Conservation (phyloP, 1,284 basidiomycete genomes). For the Tilletia setariae region DNA sequence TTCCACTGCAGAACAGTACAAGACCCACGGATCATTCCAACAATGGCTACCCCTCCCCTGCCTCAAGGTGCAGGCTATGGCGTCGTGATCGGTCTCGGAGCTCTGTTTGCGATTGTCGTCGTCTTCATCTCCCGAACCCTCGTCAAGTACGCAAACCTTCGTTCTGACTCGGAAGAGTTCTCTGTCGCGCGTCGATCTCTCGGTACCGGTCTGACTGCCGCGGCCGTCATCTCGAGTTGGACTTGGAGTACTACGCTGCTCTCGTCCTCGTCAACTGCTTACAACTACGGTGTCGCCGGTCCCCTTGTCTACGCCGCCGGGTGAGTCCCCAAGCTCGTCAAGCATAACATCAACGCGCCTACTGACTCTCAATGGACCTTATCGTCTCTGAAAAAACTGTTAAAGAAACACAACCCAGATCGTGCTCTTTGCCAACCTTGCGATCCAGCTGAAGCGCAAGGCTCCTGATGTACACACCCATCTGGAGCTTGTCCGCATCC, state of each 20-base stretch:
- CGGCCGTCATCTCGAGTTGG: slow-evolving; percentile 19
- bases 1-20: not conserved
- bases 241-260: slow-evolving; percentile 15
- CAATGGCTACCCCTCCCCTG: not conserved
- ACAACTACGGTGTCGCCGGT: slow-evolving; percentile 46
- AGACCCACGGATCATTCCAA: not conserved
- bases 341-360: slow-evolving; percentile 25
- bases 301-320: slow-evolving; percentile 42
- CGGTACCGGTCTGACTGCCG: slow-evolving; percentile 17
- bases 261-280: slow-evolving; percentile 36
- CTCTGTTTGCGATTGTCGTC: slow-evolving; percentile 46
- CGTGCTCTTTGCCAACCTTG: slow-evolving; percentile 41
- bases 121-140: slow-evolving; percentile 26
- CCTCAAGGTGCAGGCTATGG: slow-evolving; percentile 23
- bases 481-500: slow-evolving; percentile 39
- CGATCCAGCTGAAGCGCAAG: slow-evolving; percentile 43
- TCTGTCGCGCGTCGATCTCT: slow-evolving; percentile 21
- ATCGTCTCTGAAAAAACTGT: not conserved
- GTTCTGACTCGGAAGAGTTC: slow-evolving; percentile 26
- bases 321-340: too few species aligned
- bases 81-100: slow-evolving; percentile 48
- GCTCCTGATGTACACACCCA: slow-evolving; percentile 43
- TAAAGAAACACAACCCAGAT: slow-evolving; percentile 25
- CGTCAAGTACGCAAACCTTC: slow-evolving; percentile 20
- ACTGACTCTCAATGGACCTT: too few species aligned